Base-by-base conservation (phyloP, 176 grass and related monocot species). In the Puccinellia tenuiflora region DNA sequence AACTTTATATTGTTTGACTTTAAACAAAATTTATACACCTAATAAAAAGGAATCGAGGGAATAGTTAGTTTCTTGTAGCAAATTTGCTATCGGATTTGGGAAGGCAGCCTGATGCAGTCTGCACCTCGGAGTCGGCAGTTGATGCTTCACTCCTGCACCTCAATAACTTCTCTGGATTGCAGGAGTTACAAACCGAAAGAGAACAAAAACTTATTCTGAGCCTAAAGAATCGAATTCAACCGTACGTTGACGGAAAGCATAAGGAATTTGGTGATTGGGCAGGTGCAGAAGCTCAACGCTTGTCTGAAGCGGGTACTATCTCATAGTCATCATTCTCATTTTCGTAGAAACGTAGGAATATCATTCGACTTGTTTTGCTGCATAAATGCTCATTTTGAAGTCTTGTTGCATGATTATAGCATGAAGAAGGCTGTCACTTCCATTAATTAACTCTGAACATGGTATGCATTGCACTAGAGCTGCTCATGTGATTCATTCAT, bases 101-200 rank as follows among this genome's bases (percentile, higher is more conserved):
- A 4, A 3, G 21, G n/a, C 13, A 18, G 1, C 63, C 63, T 64
- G 9, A 22, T 65, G 10, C 47, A 50, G 53, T 29, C 60, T 63
- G 60, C 48, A 48, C 22, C 21, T 62, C 64, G 7, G 40, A 18
- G 1, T 68, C n/a, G 14, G 66, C 12, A 79, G 33, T 73, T 75
- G 46, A 57, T 55, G 5, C 15, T 22, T 33, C 14, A 61, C 13
- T 30, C 21, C 7, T 81, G 50, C 15, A 72, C 3, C 42, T 22
- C 26, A 54, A 29, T 56, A 73, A 64, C 55, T 68, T 77, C 31
- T 62, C 28, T 66, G 61, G 34, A 74, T 50, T 82, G 40, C 84
- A 99, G 97, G 93, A 85, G n/a, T 71, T 99, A 24, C 97, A 99
- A 82, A 92, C 74, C 46, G 89, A 92, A 86, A 96, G 93, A 81